These are phyloP conservation scores for Starmerella etchellsii DNA, from an alignment of 805 yeast genomes.

Conservation along the genomic window DNA sequence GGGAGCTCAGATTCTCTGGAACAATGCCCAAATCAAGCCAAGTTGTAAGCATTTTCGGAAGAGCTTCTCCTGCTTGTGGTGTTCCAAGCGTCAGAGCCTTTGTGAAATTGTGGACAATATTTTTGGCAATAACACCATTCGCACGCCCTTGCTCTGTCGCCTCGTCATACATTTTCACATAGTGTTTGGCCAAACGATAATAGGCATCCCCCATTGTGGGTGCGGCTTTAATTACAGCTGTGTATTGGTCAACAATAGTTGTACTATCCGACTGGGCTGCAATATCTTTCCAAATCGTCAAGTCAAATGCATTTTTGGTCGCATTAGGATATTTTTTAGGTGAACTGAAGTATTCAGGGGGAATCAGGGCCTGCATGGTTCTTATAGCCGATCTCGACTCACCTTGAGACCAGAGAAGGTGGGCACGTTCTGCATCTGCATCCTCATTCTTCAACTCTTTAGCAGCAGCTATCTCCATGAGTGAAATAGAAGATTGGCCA, in stretches of 20 bases:
- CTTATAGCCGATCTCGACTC: slow-evolving; percentile 76
- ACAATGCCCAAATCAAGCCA: slow-evolving; percentile 61
- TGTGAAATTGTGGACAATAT: slow-evolving; percentile 43
- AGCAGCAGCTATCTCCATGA: slow-evolving; percentile 18
- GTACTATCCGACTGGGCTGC: slow-evolving; percentile 73
- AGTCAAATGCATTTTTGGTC: slow-evolving; percentile 47
- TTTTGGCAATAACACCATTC: slow-evolving; percentile 38
- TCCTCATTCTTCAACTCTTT: slow-evolving; percentile 7
- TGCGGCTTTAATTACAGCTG: slow-evolving; percentile 42
- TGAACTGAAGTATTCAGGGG: slow-evolving; percentile 12
- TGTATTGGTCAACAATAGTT: slow-evolving; percentile 58
- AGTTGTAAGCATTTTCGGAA: slow-evolving; percentile 53
- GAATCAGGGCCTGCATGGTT: slow-evolving; percentile 36
- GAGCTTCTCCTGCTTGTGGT: slow-evolving; percentile 60
- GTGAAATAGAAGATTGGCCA: slow-evolving; percentile 46
- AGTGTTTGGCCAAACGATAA: slow-evolving; percentile 68
- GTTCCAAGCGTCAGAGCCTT: slow-evolving; percentile 51
- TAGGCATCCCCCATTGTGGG: slow-evolving; percentile 64
- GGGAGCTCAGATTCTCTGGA: slow-evolving; percentile 2
- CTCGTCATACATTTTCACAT: slow-evolving; percentile 56
- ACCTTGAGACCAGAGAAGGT: slow-evolving; percentile 78
- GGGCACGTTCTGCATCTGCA: slow-evolving; percentile 23
- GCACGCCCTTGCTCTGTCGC: slow-evolving; percentile 17
- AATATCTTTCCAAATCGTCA: slow-evolving; percentile 77
- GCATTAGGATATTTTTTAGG: slow-evolving; percentile 15